A percentile compares a stretch with the other conserved stretches of the same genome.
These are phyloP conservation scores for Erysimum cheiranthoides DNA, from an alignment of 345 rosid species.

Conservation along the genomic window DNA sequence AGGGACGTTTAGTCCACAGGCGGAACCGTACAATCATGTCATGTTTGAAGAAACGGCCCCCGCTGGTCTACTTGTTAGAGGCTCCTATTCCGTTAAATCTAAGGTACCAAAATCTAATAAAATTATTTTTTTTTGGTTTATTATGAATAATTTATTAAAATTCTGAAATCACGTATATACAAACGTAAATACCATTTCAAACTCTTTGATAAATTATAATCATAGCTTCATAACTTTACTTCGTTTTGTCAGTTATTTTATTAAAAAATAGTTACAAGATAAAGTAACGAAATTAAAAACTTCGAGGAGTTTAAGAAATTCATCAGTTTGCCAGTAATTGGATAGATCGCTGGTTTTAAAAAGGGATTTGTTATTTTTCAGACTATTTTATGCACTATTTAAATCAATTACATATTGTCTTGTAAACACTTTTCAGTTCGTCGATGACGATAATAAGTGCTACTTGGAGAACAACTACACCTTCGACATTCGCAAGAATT, in stretches of 20 bases:
- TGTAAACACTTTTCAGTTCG: conserved; percentile 51
- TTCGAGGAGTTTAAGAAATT: not conserved
- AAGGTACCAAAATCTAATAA: conserved; percentile 51
- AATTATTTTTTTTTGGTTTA: not conserved
- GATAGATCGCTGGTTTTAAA: not conserved
- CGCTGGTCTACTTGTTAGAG: conserved; percentile 85
- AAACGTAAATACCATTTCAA: not conserved
- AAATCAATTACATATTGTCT: conserved; percentile 1
- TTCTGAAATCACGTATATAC: not conserved
- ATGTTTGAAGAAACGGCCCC: conserved; percentile 88
- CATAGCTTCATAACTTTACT: not conserved
- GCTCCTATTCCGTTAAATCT: conserved; percentile 77
- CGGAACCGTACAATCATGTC: conserved; percentile 72
- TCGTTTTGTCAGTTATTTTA: not conserved
- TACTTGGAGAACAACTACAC: conserved; percentile 79
- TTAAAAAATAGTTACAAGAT: not conserved
- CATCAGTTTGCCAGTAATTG: not conserved
- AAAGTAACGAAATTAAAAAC: not conserved
- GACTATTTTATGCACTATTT: not conserved
- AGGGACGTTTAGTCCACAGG: conserved; percentile 92
- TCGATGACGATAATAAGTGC: conserved; percentile 79
- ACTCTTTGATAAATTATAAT: not conserved
- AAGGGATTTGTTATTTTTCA: not conserved
- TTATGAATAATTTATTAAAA: not conserved
- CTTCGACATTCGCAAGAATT: conserved; percentile 73